Evolutionary conservation across 2,329 filamentous ascomycete species (phyloP), one percentile per base, ranked within the genome.

Genomic region (Fusarium sp.): DNA sequence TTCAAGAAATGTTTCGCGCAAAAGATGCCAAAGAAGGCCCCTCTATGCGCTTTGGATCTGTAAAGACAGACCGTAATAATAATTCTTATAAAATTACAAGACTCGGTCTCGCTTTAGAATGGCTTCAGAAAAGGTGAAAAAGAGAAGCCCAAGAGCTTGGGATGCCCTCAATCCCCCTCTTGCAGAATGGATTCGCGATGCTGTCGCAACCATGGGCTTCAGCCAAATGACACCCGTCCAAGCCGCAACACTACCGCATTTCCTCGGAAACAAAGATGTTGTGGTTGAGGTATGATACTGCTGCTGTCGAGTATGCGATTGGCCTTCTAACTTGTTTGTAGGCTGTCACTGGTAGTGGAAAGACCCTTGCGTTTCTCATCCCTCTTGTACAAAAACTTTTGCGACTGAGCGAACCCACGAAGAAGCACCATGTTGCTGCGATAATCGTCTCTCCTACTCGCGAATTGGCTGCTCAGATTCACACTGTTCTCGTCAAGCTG

Each of bases 151-250:
- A 58, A 82, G 89, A 74, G 86, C 85, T 48, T 86, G 84, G 84
- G 79, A 80, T 59, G 75, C 78, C 11, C 80, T 85, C 34, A 81
- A 79, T 14, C 83, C 84, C 20, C 78, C 81, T 8, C 78, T 86
- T n/a, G 78, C 83, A 38, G 79, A 82, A 89, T 98, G 95, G 94
- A 90, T 96, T 64, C 86, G 96, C 61, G 94, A 97, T 75, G 95
- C 94, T 67, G 91, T 97, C 55, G 87, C 91, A 56, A 90, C 91
- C 73, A 96, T 96, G 92, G 94, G 94, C 69, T 98, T 98, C 82
- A 85, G 88, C 72, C 92, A 93, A 81, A 95, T 96, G 88, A 98
- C 95, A 8, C 96, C 96, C 2, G 95, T 98, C n/a, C 96, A 98
- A 84, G 94, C 95, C 50, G 96, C 94, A 67, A 93, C 94, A 9